These are phyloP conservation scores for Pichia sp. DNA, from an alignment of 1,139 yeast genomes.

Conservation along the genomic window DNA sequence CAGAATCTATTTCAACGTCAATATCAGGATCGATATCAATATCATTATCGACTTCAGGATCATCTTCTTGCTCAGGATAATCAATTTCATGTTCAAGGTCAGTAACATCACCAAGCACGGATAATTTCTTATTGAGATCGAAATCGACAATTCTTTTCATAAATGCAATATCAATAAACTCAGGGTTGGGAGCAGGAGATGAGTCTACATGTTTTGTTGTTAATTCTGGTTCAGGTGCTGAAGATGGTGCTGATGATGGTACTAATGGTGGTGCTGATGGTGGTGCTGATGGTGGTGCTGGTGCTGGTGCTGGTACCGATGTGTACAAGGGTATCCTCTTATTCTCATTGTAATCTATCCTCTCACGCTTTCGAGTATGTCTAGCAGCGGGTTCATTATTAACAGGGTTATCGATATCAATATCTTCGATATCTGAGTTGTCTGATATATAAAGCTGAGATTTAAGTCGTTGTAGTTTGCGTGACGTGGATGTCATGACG, in stretches of 20 bases:
- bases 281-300: background rate
- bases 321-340: constrained; percentile 11
- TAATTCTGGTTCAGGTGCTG: too few relatives aligned
- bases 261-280: background rate
- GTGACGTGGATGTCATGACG: background rate
- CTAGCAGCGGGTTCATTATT: background rate
- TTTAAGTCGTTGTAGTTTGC: constrained; percentile 17
- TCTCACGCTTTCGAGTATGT: constrained; percentile 1
- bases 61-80: background rate
- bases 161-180: constrained; percentile 5
- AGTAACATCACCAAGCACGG: constrained; percentile 6
- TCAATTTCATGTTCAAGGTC: background rate
- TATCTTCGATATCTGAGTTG: constrained; percentile 20
- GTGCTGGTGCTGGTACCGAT: background rate
- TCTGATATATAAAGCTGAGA: constrained; percentile 23
- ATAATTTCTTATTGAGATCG: constrained; percentile 9
- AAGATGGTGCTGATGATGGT: background rate
- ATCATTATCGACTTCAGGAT: background rate
- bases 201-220: background rate
- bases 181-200: background rate
- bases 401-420: constrained; percentile 13
- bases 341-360: constrained; percentile 24
- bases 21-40: background rate
- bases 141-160: constrained; percentile 6
- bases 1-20: too few relatives aligned